A percentile compares a stretch with the other conserved stretches of the same genome.
These are phyloP conservation scores for Micractinium sp. DNA, from an alignment of 139 green algal genomes.

Conservation along the genomic window DNA sequence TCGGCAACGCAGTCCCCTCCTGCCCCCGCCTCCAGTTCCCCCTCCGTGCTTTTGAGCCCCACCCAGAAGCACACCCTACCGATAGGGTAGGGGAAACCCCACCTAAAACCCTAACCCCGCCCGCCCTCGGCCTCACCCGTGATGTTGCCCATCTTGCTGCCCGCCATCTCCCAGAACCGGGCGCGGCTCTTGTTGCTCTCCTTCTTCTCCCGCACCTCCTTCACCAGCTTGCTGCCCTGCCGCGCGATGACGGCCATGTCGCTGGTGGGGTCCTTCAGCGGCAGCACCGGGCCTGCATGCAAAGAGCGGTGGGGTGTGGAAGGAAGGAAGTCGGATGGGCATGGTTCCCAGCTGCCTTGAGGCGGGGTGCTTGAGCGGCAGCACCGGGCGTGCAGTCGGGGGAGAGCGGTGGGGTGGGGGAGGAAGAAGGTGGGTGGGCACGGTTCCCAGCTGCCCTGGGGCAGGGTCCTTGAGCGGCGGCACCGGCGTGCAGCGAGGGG, in stretches of 20 bases:
- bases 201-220: conserved; percentile 87
- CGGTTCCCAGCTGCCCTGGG: no score
- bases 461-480: background rate
- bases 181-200: conserved; percentile 87
- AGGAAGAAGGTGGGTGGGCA: background rate
- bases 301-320: no score
- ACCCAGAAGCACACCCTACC: no score
- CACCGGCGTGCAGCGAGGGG: background rate
- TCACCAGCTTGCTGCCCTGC: conserved; percentile 73
- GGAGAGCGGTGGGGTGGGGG: background rate
- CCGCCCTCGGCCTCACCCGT: conserved; percentile 56
- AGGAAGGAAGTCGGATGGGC: no score
- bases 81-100: no score
- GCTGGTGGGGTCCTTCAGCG: conserved; percentile 92
- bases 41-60: no score
- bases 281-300: conserved; percentile 81
- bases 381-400: background rate
- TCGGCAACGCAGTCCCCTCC: background rate
- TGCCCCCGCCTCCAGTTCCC: no score
- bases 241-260: conserved; percentile 97
- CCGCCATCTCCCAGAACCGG: conserved; percentile 97
- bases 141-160: conserved; percentile 95
- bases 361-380: background rate
- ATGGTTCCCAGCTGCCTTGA: background rate
- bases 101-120: no score